Evolutionary conservation across 441 rosid genomes (phyloP), one percentile per base, ranked within the genome.

Genomic region (Aquilaria agallochum): DNA sequence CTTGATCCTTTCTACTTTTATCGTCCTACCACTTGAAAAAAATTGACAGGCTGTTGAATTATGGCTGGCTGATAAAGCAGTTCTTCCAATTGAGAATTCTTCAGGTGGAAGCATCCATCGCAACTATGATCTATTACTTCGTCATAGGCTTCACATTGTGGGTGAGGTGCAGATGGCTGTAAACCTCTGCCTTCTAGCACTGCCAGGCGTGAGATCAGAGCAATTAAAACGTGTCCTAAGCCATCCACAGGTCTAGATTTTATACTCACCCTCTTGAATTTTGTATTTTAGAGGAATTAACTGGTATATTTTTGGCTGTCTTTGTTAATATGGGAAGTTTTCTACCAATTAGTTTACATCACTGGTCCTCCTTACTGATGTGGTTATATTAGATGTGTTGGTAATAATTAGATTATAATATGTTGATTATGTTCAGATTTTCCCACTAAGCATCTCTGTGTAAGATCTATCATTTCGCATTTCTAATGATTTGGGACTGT

Each of bases 61-160:
- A 11, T 80, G 88, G 81, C 58, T 80, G 34, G 77, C 81, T 20
- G 81, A 82, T 51, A 78, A 77, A 66, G 88, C 76, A 32, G 77
- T 80, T 65, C 88, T 82, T 71, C 88, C 86, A 5, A 75, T 80
- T 63, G 86, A 82, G 69, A 78, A 63, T 68, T 74, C 88, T 55
- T 68, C 76, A 0, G 73, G 78, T 9, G 86, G 88, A 60, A 80
- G 84, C 75, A 75, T 82, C 59, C 90, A 85, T 59, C 80, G 82
- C 42, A 82, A 78, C 66, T 85, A 82, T 64, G 88, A 85, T 60
- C 68, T 85, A 50, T 83, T 85, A 58, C 85, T 80, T 44, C 83
- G 84, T 11, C 90, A 85, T 55, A 76, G 84, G 65, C 88, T 85
- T 59, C 88, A 85, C 73, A 85, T 82, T 53, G 80, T 78, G 9